phyloP scores from a whole-genome alignment of 2,329 filamentous ascomycete species.

The Catunica adiposa region DNA sequence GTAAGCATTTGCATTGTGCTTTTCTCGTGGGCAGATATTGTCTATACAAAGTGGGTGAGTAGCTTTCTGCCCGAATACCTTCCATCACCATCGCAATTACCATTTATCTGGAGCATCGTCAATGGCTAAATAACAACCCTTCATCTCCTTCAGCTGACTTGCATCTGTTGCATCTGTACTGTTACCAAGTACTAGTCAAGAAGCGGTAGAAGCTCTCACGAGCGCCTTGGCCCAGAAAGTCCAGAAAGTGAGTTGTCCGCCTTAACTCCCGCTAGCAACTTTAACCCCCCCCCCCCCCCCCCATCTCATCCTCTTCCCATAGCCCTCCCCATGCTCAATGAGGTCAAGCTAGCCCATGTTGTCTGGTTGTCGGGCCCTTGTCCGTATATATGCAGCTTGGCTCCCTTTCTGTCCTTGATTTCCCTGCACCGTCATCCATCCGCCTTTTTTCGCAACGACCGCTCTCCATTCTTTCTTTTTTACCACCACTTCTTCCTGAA shows the following conservation, averaged over 20 bases:
- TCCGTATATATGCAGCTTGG: constrained; percentile 2
- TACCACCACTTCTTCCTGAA: background rate
- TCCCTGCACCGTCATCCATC: background rate
- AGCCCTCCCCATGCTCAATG: background rate
- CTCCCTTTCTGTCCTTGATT: background rate
- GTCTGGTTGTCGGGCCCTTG: constrained; percentile 2
- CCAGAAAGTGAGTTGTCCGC: constrained; percentile 15
- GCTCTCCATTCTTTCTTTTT: background rate
- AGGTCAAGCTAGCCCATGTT: background rate
- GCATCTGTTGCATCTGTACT: background rate
- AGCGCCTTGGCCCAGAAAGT: constrained; percentile 13
- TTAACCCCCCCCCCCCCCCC: background rate
- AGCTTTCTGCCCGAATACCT: background rate
- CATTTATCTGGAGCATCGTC: background rate
- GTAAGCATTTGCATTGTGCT: background rate
- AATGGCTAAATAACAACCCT: background rate
- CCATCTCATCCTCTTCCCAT: background rate
- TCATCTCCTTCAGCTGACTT: background rate
- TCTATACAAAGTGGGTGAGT: background rate
- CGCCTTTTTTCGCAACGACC: background rate
- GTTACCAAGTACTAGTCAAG: background rate
- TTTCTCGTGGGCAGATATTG: background rate
- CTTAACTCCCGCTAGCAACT: constrained; percentile 3
- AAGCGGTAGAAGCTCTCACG: background rate
- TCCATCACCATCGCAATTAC: background rate